Evolutionary conservation across 2,329 filamentous ascomycete genomes (phyloP), one percentile per base, ranked within the genome.

Genomic region (Hypoxylon sp.): DNA sequence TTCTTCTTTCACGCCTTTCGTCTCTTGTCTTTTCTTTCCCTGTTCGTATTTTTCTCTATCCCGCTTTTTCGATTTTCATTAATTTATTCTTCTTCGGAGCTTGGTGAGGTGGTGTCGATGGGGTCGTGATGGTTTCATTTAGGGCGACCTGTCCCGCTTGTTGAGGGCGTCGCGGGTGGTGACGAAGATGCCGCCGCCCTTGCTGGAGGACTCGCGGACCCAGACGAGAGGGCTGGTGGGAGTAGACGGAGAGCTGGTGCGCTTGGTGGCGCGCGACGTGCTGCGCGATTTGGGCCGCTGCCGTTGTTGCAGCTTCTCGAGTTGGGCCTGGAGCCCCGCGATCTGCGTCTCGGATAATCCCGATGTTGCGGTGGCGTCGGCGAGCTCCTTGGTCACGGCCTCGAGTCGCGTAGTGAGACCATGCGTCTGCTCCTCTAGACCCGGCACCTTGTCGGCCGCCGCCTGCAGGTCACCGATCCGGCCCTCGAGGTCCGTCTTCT

Each of bases 131-230:
- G 31, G 7, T 3, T 24, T 21, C 7, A 13, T 37, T 59, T 46
- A 62, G 27, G 52, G 33, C 23, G 58, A 62, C 43, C 55, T 56
- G 41, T 62, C 66, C 26, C 68, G 61, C 33, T 58, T 56, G 37
- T 59, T 59, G 18, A 72, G 65, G 5, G 63, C 60, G 2, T 70
- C 67, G 29, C 68, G 65, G 15, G 69, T 71, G n/a, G 69, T 69
- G 54, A 72, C 58, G 55, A 56, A 70, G 21, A 67, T 51, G 20
- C 48, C 55, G 21, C 65, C 55, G 33, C 61, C 55, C 41, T 69
- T 69, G 18, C 61, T 67, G 15, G 67, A 55, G 29, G 66, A 43
- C 50, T 51, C 65, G 20, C 69, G 65, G 11, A 71, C 66, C 58
- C 70, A 68, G n/a, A 72, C 43, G 29, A 71, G 43, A 13, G 63